Percentiles rank a stretch among this genome's conserved stretches.
These are phyloP conservation scores for Cocos nucifera DNA, from an alignment of 176 grass and related monocot species.

Conservation along the genomic window DNA sequence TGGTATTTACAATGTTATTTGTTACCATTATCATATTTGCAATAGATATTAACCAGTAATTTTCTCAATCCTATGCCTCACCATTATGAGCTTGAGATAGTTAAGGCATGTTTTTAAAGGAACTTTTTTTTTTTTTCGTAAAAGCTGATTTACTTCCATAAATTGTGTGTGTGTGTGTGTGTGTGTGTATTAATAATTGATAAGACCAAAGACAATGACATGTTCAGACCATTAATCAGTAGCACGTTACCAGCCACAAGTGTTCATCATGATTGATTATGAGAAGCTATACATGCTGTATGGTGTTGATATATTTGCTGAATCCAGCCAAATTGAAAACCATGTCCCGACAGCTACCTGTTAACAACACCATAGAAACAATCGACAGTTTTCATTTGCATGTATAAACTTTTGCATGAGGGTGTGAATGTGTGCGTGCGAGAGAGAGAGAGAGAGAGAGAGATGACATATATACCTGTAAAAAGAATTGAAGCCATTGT, in stretches of 20 bases:
- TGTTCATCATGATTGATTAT: constrained; percentile 33
- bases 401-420: constrained; percentile 4
- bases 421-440: neutral
- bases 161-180: too few relatives aligned
- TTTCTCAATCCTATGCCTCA: too few relatives aligned
- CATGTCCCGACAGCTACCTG: constrained; percentile 61
- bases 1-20: too few relatives aligned
- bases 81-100: too few relatives aligned
- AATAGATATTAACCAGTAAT: too few relatives aligned
- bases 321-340: constrained; percentile 75
- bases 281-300: constrained; percentile 80
- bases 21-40: too few relatives aligned
- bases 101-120: too few relatives aligned
- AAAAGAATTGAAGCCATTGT: constrained; percentile 46
- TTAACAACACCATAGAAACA: constrained; percentile 18
- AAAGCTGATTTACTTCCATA: too few relatives aligned
- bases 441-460: neutral
- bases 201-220: too few relatives aligned
- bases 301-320: constrained; percentile 66
- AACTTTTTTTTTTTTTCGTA: too few relatives aligned
- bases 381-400: constrained; percentile 6
- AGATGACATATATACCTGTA: constrained; percentile 44
- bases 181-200: too few relatives aligned
- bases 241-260: constrained; percentile 8
- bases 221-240: too few relatives aligned